These are phyloP conservation scores for Ophiocordyceps sinensis DNA, from an alignment of 2,329 filamentous ascomycete species.

Conservation along the genomic window DNA sequence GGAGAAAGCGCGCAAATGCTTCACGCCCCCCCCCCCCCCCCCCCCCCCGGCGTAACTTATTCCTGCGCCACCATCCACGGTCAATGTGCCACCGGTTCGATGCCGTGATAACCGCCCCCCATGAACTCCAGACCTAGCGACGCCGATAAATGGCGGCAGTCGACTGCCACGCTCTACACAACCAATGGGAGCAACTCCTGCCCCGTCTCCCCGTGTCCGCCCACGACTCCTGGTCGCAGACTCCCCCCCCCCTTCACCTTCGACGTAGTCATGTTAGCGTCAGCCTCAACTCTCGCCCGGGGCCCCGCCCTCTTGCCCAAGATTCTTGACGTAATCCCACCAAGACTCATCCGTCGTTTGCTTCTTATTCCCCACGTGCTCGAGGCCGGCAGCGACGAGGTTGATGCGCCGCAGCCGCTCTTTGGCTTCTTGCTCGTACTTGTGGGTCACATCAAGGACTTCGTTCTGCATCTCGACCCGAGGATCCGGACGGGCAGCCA, in stretches of 20 bases:
- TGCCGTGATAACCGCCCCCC: constrained; percentile 11
- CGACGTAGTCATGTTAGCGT: background rate
- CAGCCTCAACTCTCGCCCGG: constrained; percentile 3
- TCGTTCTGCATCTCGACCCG: constrained; percentile 56
- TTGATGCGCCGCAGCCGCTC: constrained; percentile 67
- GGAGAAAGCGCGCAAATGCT: background rate
- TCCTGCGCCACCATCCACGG: constrained; percentile 1
- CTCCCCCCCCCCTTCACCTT: background rate
- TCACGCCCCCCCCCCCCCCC: background rate
- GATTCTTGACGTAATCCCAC: constrained; percentile 14
- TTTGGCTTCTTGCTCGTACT: constrained; percentile 61
- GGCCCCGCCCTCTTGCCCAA: background rate
- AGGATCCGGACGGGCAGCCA: constrained; percentile 52
- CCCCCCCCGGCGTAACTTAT: background rate
- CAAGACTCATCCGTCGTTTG: constrained; percentile 15
- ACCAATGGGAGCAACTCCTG: constrained; percentile 1
- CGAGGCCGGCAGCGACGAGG: constrained; percentile 59
- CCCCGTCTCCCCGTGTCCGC: background rate
- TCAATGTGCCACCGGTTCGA: constrained; percentile 4
- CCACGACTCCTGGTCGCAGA: background rate
- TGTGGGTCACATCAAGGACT: constrained; percentile 51
- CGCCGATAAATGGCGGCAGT: background rate
- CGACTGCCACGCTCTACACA: background rate
- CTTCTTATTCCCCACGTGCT: constrained; percentile 31
- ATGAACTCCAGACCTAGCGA: constrained; percentile 4